Evolutionary conservation across 192 early-diverging fungal genomes (phyloP), one percentile per base, ranked within the genome.

Genomic region (Paraglomus brasilianum): DNA sequence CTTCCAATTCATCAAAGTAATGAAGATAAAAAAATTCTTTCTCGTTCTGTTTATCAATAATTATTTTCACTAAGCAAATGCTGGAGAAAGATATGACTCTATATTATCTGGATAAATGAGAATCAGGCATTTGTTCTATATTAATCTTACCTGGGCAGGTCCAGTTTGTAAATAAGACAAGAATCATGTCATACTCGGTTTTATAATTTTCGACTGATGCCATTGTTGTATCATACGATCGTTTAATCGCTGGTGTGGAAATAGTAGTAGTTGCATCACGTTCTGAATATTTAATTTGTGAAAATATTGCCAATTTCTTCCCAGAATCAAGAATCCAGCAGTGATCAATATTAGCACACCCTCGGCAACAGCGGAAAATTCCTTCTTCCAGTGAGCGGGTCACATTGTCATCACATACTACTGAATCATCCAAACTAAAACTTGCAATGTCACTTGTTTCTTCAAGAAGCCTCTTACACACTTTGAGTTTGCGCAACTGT

Each of bases 291-390:
- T 63, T 63, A 2, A 63, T 63, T 63, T 63, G 63, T 36, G 24
- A 65, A 65, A 65, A 50, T 2, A 65, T 50, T 8, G 63, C 63
- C 40, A 65, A 50, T 65, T 65, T 65, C 63, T 65, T 65, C 51
- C 14, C 36, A 36, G 63, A 65, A 65, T 50, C 63, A 50, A 65
- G 63, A 65, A 66, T 19, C 62, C 14, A 66, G 17, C 38, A 40
- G 48, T 51, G 48, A 66, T 51, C 30, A 41, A 66, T 66, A 8
- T 66, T 66, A 44, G 59, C 41, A 61, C 59, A 61, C n/a, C 57
- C 57, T 59, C 19, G 42, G 45, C 17, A 48, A 49, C 46, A 64
- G 24, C 46, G 46, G 44, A 64, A 64, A 30, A 64, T 49, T 0
- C 62, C 62, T 64, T 49, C 45, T 5, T 64, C 62, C 22, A 64